Base-by-base conservation (phyloP, 176 grass and related monocot genomes). In the Carex kokanica region DNA sequence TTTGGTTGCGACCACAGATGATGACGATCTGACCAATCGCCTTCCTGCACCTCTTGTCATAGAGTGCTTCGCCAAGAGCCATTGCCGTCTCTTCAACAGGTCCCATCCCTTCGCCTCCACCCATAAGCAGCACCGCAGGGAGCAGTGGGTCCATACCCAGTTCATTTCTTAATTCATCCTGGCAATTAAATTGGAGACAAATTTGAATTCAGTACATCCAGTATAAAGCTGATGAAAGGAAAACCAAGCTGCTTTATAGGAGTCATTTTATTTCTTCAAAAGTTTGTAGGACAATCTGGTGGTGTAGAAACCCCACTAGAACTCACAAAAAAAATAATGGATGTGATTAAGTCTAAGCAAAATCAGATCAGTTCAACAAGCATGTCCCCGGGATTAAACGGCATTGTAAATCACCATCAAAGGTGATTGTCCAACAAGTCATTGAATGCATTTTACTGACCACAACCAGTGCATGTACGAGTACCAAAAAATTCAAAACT, bases 31-130 rank as follows among this genome's bases (percentile, higher is more conserved):
- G 94, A 5, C 94, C 91, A 5, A 83, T 45, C 0, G 83, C 69
- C 25, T 83, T 88, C 78, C 53, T 51, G 55, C 82, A 82, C 69
- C 60, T 74, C 60, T 47, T 52, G 81, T 90, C 70, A 61, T 92
- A 92, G 1, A 97, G 90, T 72, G 90, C 86, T 54, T 90, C 69
- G 4, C 81, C 90, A 31, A 97, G 92, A 3, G 88, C 94, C 62
- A 64, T 68, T 15, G 94, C 94, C 0, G 91, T 97, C 27, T 90
- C 84, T 74, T 92, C 79, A 74, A 97, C 91, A 2, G 91, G 94
- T 23, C 94, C 94, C 86, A 97, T 92, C 73, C 91, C 94, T 23
- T 97, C 94, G 5, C 94, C 94, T 6, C 90, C 94, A 20, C 94
- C 94, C 90, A 94, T 97, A 13, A 97, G 74, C 1, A 97, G 86